Evolutionary conservation across 345 rosid genomes (phyloP).

Genomic region (Pistacia atlantica): DNA sequence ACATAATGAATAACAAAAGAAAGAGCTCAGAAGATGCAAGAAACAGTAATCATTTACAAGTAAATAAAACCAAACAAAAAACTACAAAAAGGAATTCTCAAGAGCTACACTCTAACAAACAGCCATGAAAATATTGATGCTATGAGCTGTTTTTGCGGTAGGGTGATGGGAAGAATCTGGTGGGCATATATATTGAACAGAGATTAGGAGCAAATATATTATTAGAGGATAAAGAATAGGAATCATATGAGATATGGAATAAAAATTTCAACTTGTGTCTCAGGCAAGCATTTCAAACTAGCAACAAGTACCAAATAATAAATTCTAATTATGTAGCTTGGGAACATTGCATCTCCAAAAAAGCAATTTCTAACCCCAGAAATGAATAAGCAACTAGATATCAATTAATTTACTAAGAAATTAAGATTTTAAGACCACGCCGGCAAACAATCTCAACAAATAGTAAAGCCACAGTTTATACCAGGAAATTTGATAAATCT

Average conservation of each 20-base stretch:
- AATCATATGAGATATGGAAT: background rate
- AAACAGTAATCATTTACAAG: conserved; percentile 3
- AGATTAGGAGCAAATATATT: background rate
- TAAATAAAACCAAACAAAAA: background rate
- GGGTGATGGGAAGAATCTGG: background rate
- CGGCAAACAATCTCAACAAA: background rate
- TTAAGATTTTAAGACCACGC: background rate
- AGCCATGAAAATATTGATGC: background rate
- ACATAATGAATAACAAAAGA: conserved; percentile 15
- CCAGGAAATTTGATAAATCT: background rate
- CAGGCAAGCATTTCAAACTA: background rate
- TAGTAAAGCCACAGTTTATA: background rate
- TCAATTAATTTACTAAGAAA: too few relatives aligned
- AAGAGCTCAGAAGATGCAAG: conserved; percentile 4
- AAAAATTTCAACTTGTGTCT: background rate
- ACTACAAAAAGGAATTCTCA: background rate
- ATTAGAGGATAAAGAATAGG: background rate
- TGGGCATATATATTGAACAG: background rate
- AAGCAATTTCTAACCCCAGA: background rate
- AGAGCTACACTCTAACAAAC: background rate
- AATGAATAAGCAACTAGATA: background rate
- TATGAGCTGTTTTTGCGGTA: background rate
- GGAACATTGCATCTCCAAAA: background rate
- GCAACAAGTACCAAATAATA: background rate
- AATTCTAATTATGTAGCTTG: background rate